These are phyloP conservation scores for Phytophthora capsici DNA, from an alignment of 352 stramenopile species.

Conservation along the genomic window DNA sequence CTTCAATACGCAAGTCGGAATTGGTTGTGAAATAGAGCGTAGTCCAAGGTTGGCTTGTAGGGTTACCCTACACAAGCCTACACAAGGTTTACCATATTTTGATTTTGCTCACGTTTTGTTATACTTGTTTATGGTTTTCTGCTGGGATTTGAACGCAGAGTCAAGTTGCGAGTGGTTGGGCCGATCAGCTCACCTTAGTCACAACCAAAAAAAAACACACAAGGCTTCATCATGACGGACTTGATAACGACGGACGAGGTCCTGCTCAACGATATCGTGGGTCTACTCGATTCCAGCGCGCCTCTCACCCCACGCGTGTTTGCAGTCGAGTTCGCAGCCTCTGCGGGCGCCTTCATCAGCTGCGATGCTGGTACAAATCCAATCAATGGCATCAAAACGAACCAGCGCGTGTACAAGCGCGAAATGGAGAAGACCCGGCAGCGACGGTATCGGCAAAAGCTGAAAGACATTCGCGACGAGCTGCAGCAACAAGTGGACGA, in stretches of 20 bases:
- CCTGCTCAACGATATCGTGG: slow-evolving; percentile 14
- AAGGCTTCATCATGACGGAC: slow-evolving; percentile 6
- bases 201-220: not conserved
- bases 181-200: slow-evolving; percentile 1
- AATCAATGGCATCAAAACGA: not conserved
- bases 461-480: slow-evolving; percentile 12
- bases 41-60: no score
- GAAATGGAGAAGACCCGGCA: slow-evolving; percentile 28
- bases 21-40: slow-evolving; percentile 34
- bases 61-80: no score
- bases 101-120: no score
- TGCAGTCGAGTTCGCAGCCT: no score
- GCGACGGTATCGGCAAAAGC: slow-evolving; percentile 21
- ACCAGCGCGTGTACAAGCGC: not conserved
- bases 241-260: slow-evolving; percentile 11
- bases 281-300: slow-evolving; percentile 4
- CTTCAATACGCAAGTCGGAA: slow-evolving; percentile 6
- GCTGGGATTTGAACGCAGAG: no score
- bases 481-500: slow-evolving; percentile 20
- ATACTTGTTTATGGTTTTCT: no score
- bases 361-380: not conserved
- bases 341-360: not conserved
- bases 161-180: no score
- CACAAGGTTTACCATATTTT: no score
- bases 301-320: slow-evolving; percentile 2